These are phyloP conservation scores for Suhomyces coccinellae DNA, from an alignment of 1,139 yeast species.

Conservation along the genomic window DNA sequence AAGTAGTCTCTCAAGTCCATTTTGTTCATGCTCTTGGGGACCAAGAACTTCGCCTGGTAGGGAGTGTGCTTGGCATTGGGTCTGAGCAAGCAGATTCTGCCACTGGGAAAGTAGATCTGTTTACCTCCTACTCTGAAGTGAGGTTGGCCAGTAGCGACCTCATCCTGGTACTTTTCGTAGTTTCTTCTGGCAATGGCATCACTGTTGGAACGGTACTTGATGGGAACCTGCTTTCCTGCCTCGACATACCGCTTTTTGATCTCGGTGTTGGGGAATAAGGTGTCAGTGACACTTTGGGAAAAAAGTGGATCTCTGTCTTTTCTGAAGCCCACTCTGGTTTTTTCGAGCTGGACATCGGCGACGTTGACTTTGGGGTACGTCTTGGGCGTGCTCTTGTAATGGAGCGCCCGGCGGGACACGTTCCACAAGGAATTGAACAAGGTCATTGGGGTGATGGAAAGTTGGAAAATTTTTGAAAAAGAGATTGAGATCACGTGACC, in stretches of 20 bases:
- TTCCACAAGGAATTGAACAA: slow-evolving; percentile 3
- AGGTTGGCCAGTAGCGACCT: slow-evolving; percentile 64
- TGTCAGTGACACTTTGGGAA: slow-evolving; percentile 42
- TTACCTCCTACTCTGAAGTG: slow-evolving; percentile 80
- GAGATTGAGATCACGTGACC: background rate
- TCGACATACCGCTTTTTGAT: slow-evolving; percentile 37
- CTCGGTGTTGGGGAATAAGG: slow-evolving; percentile 43
- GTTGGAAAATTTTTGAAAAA: slow-evolving; percentile 5
- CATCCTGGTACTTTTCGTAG: slow-evolving; percentile 49
- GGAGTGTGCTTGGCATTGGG: slow-evolving; percentile 96
- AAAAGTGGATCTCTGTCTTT: slow-evolving; percentile 41
- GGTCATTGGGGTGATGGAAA: background rate
- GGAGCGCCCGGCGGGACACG: slow-evolving; percentile 25
- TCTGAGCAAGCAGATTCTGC: slow-evolving; percentile 72
- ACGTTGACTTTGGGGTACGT: slow-evolving; percentile 45
- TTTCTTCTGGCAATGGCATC: slow-evolving; percentile 42
- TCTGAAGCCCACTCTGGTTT: slow-evolving; percentile 43
- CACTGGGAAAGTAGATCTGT: slow-evolving; percentile 78
- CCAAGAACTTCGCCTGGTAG: slow-evolving; percentile 90
- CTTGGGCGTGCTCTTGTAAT: slow-evolving; percentile 33
- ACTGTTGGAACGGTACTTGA: slow-evolving; percentile 36
- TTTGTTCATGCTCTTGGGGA: slow-evolving; percentile 87
- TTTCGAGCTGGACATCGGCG: slow-evolving; percentile 40
- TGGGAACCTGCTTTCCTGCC: slow-evolving; percentile 47
- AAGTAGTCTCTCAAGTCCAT: slow-evolving; percentile 88